phyloP scores from a whole-genome alignment of 2,329 filamentous ascomycete species.

The Ophiosphaerella korrae region DNA sequence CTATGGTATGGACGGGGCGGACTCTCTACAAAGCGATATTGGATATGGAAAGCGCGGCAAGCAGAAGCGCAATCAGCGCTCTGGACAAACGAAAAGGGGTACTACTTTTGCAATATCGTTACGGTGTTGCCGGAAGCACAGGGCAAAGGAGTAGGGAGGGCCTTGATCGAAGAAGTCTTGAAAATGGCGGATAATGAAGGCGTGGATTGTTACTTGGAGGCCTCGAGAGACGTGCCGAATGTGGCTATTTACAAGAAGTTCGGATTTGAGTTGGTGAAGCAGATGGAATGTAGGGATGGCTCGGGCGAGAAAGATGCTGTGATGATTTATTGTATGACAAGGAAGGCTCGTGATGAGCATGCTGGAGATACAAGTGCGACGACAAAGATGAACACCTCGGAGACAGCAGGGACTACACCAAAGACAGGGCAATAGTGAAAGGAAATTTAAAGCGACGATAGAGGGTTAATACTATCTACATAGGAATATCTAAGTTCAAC shows the following conservation, averaged over 20 bases:
- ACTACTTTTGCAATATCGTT: conserved; percentile 79
- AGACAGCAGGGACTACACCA: conserved; percentile 2
- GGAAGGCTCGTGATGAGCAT: conserved; percentile 37
- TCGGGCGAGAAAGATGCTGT: conserved; percentile 54
- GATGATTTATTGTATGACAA: conserved; percentile 54
- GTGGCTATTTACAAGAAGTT: conserved; percentile 72
- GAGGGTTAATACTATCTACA: not conserved
- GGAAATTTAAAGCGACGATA: not conserved
- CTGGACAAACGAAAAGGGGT: conserved; percentile 69
- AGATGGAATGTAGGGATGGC: conserved; percentile 70
- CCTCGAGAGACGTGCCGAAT: conserved; percentile 70
- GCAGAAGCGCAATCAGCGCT: conserved; percentile 64
- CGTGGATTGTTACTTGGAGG: conserved; percentile 72
- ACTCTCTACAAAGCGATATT: conserved; percentile 69
- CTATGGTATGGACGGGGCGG: conserved; percentile 71
- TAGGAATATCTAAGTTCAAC: not conserved
- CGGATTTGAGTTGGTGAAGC: conserved; percentile 68
- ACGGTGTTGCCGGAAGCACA: conserved; percentile 69
- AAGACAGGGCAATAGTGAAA: conserved; percentile 1
- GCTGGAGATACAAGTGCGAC: too few species aligned
- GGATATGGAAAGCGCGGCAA: conserved; percentile 73
- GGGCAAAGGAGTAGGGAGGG: conserved; percentile 68
- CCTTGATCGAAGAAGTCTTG: conserved; percentile 68
- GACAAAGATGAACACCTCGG: not conserved
- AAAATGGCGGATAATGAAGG: conserved; percentile 67